These are phyloP conservation scores for Eucalyptus decipiens DNA, from an alignment of 345 rosid species.

Conservation along the genomic window DNA sequence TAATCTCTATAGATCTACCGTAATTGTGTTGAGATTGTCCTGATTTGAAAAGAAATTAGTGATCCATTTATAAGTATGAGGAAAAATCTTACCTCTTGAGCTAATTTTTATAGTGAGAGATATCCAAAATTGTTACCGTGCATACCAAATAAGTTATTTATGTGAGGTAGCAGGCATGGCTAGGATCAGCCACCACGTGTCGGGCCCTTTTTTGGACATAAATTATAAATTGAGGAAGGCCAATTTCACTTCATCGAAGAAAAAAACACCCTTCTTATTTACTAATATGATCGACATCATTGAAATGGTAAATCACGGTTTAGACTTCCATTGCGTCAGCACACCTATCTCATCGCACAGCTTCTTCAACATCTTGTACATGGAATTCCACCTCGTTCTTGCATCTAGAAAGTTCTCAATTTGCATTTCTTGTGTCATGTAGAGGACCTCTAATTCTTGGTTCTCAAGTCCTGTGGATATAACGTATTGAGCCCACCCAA, in stretches of 20 bases:
- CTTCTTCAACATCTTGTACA: accelerated
- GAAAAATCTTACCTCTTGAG: accelerated
- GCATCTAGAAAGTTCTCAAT: background rate
- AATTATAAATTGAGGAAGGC: background rate
- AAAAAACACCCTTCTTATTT: background rate
- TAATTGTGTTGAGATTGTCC: accelerated
- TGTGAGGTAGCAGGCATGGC: accelerated
- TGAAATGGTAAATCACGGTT: accelerated
- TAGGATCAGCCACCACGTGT: accelerated
- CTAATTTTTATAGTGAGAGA: too few relatives aligned
- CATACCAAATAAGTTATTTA: accelerated
- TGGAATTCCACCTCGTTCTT: background rate
- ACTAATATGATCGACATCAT: background rate
- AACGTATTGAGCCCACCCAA: background rate
- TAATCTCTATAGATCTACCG: background rate
- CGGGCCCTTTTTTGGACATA: too few relatives aligned
- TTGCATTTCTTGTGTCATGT: background rate
- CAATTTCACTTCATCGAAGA: background rate
- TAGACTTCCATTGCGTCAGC: accelerated
- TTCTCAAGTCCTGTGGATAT: background rate
- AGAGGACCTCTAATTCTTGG: background rate
- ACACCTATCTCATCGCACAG: background rate
- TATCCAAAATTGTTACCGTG: accelerated
- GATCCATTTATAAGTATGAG: accelerated
- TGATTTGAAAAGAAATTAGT: accelerated